Percentiles rank a stretch among this genome's conserved stretches.
phyloP scores from a whole-genome alignment of 768 basidiomycete species.

The Auriscalpium microsporum region DNA sequence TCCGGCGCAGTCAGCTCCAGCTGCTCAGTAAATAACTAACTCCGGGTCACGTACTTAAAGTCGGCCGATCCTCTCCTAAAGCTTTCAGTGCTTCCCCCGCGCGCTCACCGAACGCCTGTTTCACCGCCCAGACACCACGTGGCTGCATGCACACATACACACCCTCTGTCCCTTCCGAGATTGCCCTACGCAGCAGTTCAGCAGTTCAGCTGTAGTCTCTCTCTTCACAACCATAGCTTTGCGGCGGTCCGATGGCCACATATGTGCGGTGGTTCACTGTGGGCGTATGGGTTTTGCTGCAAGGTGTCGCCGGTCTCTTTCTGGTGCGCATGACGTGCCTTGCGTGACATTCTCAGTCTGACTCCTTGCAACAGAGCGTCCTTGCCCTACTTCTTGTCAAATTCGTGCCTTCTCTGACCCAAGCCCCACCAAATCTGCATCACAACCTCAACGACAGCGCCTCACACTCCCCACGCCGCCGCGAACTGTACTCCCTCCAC shows the following conservation, averaged over 20 bases:
- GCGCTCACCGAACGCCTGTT: too few species aligned
- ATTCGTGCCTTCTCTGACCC: constrained; percentile 4
- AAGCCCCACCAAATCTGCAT: not conserved
- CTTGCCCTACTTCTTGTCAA: constrained; percentile 3
- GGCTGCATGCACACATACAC: too few species aligned
- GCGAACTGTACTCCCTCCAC: not conserved
- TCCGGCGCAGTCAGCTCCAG: too few species aligned
- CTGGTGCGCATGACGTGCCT: not conserved
- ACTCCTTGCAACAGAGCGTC: constrained; percentile 5
- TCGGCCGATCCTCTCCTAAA: too few species aligned
- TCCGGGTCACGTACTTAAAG: too few species aligned
- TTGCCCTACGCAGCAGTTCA: too few species aligned
- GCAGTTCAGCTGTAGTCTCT: too few species aligned
- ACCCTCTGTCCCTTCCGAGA: too few species aligned
- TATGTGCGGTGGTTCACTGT: not conserved
- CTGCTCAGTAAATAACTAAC: too few species aligned
- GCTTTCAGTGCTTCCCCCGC: too few species aligned
- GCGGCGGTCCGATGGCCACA: not conserved
- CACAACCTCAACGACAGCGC: not conserved
- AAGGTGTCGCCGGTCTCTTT: constrained; percentile 2
- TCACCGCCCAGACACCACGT: too few species aligned
- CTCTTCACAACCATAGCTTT: too few species aligned
- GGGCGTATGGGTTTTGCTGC: not conserved
- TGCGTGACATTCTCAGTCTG: not conserved
- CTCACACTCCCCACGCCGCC: not conserved